Conservation (phyloP, 192 early-diverging fungal genomes). For the Backusella sp. region DNA sequence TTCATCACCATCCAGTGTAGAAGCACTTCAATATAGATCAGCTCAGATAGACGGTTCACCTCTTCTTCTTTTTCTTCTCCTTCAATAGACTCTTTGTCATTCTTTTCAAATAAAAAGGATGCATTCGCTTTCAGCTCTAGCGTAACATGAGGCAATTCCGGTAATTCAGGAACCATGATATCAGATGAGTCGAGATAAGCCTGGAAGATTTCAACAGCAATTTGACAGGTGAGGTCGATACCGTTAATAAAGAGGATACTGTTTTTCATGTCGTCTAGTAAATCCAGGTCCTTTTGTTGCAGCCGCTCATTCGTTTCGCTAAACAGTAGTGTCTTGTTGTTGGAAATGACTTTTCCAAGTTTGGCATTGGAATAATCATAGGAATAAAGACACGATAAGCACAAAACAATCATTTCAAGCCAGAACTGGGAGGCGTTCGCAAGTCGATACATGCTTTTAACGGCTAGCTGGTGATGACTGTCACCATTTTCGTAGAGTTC, state of each 20-base stretch:
- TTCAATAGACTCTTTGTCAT: background rate
- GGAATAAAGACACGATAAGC: slow-evolving; percentile 46
- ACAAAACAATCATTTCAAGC: slow-evolving; percentile 46
- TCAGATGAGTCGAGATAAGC: slow-evolving; percentile 2
- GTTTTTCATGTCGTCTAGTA: slow-evolving; percentile 12
- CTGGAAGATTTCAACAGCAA: slow-evolving; percentile 20
- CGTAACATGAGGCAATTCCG: background rate
- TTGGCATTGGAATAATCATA: slow-evolving; percentile 39
- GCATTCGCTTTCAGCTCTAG: background rate
- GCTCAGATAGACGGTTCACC: slow-evolving; percentile 27
- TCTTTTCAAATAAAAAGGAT: slow-evolving; percentile 3
- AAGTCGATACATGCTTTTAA: background rate
- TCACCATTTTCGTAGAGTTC: background rate
- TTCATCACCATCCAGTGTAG: slow-evolving; percentile 51
- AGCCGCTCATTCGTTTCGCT: background rate
- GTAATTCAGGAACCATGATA: background rate
- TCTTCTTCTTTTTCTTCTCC: background rate
- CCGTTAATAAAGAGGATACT: slow-evolving; percentile 17
- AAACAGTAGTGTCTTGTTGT: background rate
- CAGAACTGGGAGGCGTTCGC: slow-evolving; percentile 30
- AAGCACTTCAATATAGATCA: slow-evolving; percentile 50
- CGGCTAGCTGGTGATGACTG: background rate
- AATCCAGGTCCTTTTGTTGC: background rate
- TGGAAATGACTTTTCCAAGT: slow-evolving; percentile 1
- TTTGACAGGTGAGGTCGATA: slow-evolving; percentile 26